Conservation (phyloP, 75 land plant species). For the Cunninghamia lanceolata region DNA sequence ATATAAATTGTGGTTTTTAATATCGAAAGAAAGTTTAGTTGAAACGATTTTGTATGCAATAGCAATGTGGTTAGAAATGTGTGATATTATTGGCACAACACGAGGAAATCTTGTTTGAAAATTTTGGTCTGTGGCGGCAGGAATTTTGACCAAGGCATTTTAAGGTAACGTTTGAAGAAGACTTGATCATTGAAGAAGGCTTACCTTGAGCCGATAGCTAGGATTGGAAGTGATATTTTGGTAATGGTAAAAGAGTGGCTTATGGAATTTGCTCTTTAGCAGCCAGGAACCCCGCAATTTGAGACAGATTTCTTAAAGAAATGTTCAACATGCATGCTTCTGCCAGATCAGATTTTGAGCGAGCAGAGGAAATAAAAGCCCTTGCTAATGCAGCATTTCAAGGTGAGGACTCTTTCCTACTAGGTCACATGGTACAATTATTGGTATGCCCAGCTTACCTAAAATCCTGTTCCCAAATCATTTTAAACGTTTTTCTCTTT, state of each 20-base stretch:
- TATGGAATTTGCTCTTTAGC: conserved; percentile 3
- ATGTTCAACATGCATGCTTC: conserved; percentile 2
- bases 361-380: conserved; percentile 78
- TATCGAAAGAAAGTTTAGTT: not conserved
- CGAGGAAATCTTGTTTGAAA: not conserved
- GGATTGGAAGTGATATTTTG: not conserved
- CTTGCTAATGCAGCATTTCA: conserved; percentile 92
- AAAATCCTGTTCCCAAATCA: not conserved
- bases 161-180: not conserved
- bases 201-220: not conserved
- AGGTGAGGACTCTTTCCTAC: conserved; percentile 31
- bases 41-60: not conserved
- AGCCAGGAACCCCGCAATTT: not conserved
- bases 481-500: not conserved
- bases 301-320: not conserved
- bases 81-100: not conserved
- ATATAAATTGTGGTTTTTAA: not conserved
- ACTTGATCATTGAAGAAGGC: not conserved
- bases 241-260: not conserved
- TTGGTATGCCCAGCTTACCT: not conserved
- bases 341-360: conserved; percentile 19
- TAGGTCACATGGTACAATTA: not conserved
- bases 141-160: not conserved
- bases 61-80: not conserved
- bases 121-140: not conserved